These are phyloP conservation scores for Epichloe amarillans DNA, from an alignment of 2,329 filamentous ascomycete genomes.

Conservation along the genomic window DNA sequence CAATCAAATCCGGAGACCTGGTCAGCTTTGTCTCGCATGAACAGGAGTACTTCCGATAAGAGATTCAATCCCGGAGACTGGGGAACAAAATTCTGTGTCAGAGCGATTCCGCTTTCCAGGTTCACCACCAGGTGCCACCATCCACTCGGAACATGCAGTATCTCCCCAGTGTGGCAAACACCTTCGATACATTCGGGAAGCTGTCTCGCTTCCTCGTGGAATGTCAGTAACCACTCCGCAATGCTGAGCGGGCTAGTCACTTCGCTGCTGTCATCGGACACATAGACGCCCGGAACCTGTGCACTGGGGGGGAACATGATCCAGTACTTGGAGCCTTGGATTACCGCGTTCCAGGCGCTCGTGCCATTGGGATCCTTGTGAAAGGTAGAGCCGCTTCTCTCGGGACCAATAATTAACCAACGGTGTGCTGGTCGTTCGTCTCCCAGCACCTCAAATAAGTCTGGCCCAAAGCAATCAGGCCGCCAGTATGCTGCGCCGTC, in stretches of 20 bases:
- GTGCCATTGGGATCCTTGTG: slow-evolving; percentile 70
- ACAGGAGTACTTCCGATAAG: slow-evolving; percentile 61
- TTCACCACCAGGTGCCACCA: slow-evolving; percentile 98
- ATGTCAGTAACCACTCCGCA: slow-evolving; percentile 88
- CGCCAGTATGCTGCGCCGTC: slow-evolving; percentile 54
- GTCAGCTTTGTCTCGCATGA: slow-evolving; percentile 67
- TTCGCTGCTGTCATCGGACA: slow-evolving; percentile 79
- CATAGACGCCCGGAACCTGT: slow-evolving; percentile 76
- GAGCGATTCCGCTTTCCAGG: slow-evolving; percentile 66
- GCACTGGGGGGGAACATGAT: slow-evolving; percentile 85
- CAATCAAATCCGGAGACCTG: slow-evolving; percentile 78
- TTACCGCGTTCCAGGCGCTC: slow-evolving; percentile 86
- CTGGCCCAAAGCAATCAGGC: slow-evolving; percentile 73
- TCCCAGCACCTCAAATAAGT: slow-evolving; percentile 71
- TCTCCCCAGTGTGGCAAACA: slow-evolving; percentile 70
- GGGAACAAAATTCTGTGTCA: slow-evolving; percentile 94
- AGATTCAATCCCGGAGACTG: slow-evolving; percentile 39
- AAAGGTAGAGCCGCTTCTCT: slow-evolving; percentile 81
- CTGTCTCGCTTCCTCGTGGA: slow-evolving; percentile 69
- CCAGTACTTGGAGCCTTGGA: slow-evolving; percentile 91
- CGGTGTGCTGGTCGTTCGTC: slow-evolving; percentile 70
- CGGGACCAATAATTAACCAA: slow-evolving; percentile 86
- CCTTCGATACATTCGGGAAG: slow-evolving; percentile 73
- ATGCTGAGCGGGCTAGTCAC: slow-evolving; percentile 91
- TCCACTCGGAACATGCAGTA: slow-evolving; percentile 82